Base-by-base conservation (phyloP, 306 rosid genomes). In the Carpinus fangiana region DNA sequence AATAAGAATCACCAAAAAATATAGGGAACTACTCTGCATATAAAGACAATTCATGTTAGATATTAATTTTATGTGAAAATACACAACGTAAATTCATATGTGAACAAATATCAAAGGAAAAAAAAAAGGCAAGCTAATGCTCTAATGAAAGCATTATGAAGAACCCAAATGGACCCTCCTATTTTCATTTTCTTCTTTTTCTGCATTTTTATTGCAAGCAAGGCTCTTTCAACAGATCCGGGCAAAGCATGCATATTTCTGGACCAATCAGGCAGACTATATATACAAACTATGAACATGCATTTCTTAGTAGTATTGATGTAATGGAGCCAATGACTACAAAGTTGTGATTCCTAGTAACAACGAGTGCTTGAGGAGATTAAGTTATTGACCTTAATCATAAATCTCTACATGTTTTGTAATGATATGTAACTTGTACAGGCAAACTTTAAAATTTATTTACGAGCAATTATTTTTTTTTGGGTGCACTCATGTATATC, bases 1-100 rank as follows among this genome's bases (percentile, higher is more conserved):
- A 80, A 90, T 70, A 78, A 95, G 88, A 78, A 91, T 86, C 82
- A 74, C 78, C 87, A 91, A 79, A 90, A 95, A 95, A 41, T 93
- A 88, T 26, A 93, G 72, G 41, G 98, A 93, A 86, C 85, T 85
- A 82, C 96, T 85, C 99, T 93, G 98, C 85, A 81, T 72, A 83
- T 64, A 46, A 75, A 77, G 77, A 77, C 26, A 76, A 8, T 16
- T 41, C 17, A 16, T 1, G 8, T 83, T 74, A 80, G 79, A 77
- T 61, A 59, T 74, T 70, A 67, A 66, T 72, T 43, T 57, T 65
- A 43, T 41, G 45, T 50, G 28, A 50, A 61, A 67, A 47, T 41
- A 46, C 62, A 71, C 52, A 41, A 73, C 28, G 20, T 57, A 60
- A 46, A 62, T 31, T 28, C 38, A 66, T 17, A 66, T 8, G 71